Conservation (phyloP, 768 basidiomycete species). For the Hericium alpestre region DNA sequence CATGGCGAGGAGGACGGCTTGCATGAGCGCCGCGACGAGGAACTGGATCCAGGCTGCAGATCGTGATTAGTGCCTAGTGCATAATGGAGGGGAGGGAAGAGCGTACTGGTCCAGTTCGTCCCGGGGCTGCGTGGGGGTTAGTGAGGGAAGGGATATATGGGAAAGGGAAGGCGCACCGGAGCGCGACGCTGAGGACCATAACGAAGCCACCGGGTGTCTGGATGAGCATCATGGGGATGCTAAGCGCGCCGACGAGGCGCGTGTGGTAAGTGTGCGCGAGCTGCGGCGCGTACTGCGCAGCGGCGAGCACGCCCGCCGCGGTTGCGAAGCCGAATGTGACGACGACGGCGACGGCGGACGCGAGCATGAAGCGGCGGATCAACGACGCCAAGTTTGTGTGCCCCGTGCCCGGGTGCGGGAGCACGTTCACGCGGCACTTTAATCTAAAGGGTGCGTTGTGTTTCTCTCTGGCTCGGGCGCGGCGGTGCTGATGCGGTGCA, state of each 20-base stretch:
- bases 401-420: conserved; percentile 90
- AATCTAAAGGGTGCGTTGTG: conserved; percentile 68
- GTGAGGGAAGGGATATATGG: not conserved
- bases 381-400: conserved; percentile 84
- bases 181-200: conserved; percentile 78
- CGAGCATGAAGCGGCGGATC: conserved; percentile 75
- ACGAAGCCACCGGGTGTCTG: conserved; percentile 83
- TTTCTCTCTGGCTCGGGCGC: not conserved
- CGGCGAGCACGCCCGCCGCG: conserved; percentile 28
- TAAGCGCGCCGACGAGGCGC: conserved; percentile 83
- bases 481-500: conserved; percentile 16
- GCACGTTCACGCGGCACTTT: conserved; percentile 94
- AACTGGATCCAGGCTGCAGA: conserved; percentile 67
- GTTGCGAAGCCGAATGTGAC: conserved; percentile 79
- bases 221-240: conserved; percentile 92
- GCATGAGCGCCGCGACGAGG: conserved; percentile 75
- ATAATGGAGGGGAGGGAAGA: not conserved
- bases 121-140: conserved; percentile 39
- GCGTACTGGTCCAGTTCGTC: conserved; percentile 76
- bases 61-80: not conserved
- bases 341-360: conserved; percentile 80
- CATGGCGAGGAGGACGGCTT: conserved; percentile 71
- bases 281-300: conserved; percentile 84
- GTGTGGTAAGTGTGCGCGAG: conserved; percentile 65
- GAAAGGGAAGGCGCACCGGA: conserved; percentile 32